Conservation (phyloP, 306 rosid species). For the Vigna mungo region DNA sequence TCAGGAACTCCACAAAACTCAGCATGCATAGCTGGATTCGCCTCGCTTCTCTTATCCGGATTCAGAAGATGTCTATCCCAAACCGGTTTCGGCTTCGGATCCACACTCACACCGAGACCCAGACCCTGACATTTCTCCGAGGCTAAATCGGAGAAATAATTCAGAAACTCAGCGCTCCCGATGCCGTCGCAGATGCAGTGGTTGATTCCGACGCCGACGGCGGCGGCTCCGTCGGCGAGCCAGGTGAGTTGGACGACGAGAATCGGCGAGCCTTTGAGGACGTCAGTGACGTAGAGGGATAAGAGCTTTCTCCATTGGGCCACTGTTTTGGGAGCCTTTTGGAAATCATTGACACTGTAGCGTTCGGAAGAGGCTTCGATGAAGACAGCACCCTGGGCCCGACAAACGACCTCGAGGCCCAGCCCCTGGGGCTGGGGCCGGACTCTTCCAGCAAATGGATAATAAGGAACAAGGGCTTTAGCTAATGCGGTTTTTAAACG, state of each 20-base stretch:
- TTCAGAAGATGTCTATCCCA: constrained; percentile 84
- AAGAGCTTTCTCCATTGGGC: constrained; percentile 70
- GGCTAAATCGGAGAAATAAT: constrained; percentile 62
- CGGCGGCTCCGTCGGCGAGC: constrained; percentile 77
- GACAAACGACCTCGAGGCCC: constrained; percentile 70
- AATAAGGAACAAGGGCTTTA: constrained; percentile 66
- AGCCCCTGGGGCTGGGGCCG: constrained; percentile 48
- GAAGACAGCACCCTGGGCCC: constrained; percentile 77
- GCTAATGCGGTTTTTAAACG: constrained; percentile 68
- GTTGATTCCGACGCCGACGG: constrained; percentile 75
- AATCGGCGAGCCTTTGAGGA: constrained; percentile 77
- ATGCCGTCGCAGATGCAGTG: constrained; percentile 84
- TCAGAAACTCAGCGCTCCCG: constrained; percentile 81
- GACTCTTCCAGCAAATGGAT: constrained; percentile 77
- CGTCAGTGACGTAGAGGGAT: constrained; percentile 67
- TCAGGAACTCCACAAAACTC: constrained; percentile 74
- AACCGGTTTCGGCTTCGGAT: constrained; percentile 47
- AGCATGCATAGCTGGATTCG: constrained; percentile 33
- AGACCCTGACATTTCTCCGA: constrained; percentile 29
- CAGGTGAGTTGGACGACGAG: constrained; percentile 81
- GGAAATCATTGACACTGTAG: constrained; percentile 53
- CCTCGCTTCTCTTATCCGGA: neutral
- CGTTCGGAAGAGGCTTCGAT: constrained; percentile 68
- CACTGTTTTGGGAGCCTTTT: constrained; percentile 63
- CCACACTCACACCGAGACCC: neutral